Evolutionary conservation across 306 rosid genomes (phyloP), one percentile per base, ranked within the genome.

Genomic region (Geum urbanum): DNA sequence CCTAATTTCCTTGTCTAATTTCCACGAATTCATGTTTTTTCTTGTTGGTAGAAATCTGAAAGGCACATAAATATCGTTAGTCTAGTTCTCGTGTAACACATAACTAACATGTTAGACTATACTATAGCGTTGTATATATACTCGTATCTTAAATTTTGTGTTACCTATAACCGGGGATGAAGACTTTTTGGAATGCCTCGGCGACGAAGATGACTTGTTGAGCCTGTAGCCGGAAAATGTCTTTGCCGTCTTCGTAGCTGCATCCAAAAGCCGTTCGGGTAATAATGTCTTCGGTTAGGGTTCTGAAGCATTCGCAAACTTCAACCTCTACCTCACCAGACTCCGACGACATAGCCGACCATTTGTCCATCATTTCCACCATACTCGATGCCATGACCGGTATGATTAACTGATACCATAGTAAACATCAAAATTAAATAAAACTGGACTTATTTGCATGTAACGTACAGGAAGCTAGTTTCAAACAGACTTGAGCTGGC

Each of bases 151-250:
- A 1, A 35, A 9, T 16, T 10, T 44, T 52, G 27, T 15, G 1
- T 13, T 74, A 94, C 99, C 99, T 86, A 67, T 89, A 91, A n/a
- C 99, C 97, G 0, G 99, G 99, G 72, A 95, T 84, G 87, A 84
- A 87, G 4, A 91, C 92, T 79, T 87, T 91, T 41, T 91, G 97
- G 35, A 91, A 95, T 11, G 90, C 95, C 70, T 95, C 88, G 1
- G 97, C 89, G 0, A 97, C 99, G 27, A 91, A 77, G 35, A 76
- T 47, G 96, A 91, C 89, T 80, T 91, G 99, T 41, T 95, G 85
- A 0, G 86, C 76, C 83, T 95, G 99, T 16, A 95, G 76, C 3
- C 79, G 69, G 73, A 89, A 95, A 63, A 95, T 81, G 57, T 89
- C 92, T 70, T 89, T 95, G 50, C 97, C 99, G 69, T 91, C 97